Evolutionary conservation across 768 basidiomycete genomes (phyloP).

Genomic region (Hypsizygus marmoreus): DNA sequence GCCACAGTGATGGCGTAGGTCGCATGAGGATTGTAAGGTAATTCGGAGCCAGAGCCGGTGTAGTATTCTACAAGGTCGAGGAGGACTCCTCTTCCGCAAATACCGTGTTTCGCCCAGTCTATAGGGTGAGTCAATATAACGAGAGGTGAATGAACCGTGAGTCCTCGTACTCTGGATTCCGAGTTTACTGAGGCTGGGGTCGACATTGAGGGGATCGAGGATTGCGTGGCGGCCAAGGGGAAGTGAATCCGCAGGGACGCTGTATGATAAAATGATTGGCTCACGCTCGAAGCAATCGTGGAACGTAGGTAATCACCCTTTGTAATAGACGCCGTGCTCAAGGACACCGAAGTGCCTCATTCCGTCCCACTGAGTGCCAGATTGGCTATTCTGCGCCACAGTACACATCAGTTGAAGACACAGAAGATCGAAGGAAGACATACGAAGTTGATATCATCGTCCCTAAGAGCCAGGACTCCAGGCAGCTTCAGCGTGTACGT

Average conservation of each 20-base stretch:
- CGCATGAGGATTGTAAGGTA: constrained; percentile 67
- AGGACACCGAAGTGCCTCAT: constrained; percentile 56
- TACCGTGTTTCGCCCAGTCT: constrained; percentile 75
- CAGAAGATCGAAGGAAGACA: too few relatives aligned
- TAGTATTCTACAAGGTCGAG: constrained; percentile 62
- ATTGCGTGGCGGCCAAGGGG: constrained; percentile 45
- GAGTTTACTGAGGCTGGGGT: constrained; percentile 46
- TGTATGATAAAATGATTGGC: constrained; percentile 18
- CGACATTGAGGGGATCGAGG: constrained; percentile 49
- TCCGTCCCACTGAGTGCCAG: constrained; percentile 72
- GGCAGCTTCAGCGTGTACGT: constrained; percentile 34
- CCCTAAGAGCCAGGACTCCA: constrained; percentile 27
- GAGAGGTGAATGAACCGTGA: constrained; percentile 32
- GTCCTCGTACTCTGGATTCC: constrained; percentile 75
- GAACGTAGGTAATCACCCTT: constrained; percentile 45
- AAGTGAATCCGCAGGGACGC: constrained; percentile 44
- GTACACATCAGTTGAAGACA: too few relatives aligned
- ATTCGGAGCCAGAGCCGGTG: constrained; percentile 33
- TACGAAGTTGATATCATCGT: constrained; percentile 61
- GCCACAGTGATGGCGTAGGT: constrained; percentile 49
- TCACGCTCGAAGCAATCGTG: neutral
- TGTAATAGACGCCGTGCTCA: constrained; percentile 60
- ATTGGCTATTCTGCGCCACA: constrained; percentile 70
- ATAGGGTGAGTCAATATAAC: neutral
- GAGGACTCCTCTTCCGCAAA: constrained; percentile 69